Evolutionary conservation across 805 yeast genomes (phyloP).

Genomic region (Lachancea dasiensis): DNA sequence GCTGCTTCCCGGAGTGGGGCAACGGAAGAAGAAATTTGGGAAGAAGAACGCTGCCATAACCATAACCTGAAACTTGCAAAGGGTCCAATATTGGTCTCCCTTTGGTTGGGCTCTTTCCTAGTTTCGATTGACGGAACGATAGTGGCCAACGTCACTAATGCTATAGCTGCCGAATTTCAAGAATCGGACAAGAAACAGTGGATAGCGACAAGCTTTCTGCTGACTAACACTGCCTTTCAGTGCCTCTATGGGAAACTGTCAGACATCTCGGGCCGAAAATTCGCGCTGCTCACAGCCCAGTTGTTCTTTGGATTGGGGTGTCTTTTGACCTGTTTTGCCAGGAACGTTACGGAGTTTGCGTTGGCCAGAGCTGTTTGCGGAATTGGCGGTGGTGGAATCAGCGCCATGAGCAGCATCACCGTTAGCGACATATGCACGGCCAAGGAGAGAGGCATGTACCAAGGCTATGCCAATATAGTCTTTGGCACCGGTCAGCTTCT

Average conservation of each 20-base stretch:
- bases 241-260: slow-evolving; percentile 58
- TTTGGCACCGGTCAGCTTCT: slow-evolving; percentile 69
- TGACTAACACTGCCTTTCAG: slow-evolving; percentile 63
- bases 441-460: slow-evolving; percentile 72
- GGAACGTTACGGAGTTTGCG: slow-evolving; percentile 35
- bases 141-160: slow-evolving; percentile 44
- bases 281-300: slow-evolving; percentile 38
- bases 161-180: slow-evolving; percentile 43
- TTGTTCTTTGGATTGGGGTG: slow-evolving; percentile 43
- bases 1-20: background rate
- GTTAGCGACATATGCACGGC: slow-evolving; percentile 71
- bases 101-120: slow-evolving; percentile 44
- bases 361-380: slow-evolving; percentile 71
- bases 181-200: slow-evolving; percentile 48
- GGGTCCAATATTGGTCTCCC: slow-evolving; percentile 31
- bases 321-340: slow-evolving; percentile 36
- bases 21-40: slow-evolving; percentile 11
- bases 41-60: slow-evolving; percentile 22
- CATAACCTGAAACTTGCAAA: slow-evolving; percentile 27
- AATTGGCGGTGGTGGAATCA: slow-evolving; percentile 87
- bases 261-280: slow-evolving; percentile 46
- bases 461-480: slow-evolving; percentile 73
- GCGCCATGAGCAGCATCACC: slow-evolving; percentile 67
- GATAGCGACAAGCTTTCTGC: slow-evolving; percentile 59
- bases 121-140: slow-evolving; percentile 43